Conservation (phyloP, 768 basidiomycete genomes). For the Dictyophora rubrovolvata region DNA sequence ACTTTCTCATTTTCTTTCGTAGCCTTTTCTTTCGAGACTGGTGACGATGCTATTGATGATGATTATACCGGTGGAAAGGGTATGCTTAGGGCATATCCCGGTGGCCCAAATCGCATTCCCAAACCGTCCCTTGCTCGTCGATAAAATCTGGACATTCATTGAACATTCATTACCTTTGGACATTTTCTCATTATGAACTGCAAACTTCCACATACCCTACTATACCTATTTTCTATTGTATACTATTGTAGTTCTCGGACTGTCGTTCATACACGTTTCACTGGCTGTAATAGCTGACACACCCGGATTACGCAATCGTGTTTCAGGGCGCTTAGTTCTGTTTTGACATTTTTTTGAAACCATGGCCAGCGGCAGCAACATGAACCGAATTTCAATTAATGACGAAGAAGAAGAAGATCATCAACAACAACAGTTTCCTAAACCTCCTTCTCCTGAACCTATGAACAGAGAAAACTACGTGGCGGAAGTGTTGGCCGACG, state of each 20-base stretch:
- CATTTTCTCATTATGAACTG: not conserved
- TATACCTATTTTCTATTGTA: not conserved
- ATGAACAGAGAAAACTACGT: not conserved
- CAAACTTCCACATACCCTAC: no score
- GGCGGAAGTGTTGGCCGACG: not conserved
- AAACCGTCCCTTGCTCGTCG: not conserved
- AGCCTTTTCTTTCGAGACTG: slow-evolving; percentile 4
- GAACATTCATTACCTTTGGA: not conserved
- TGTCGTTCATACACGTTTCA: no score
- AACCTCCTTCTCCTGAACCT: not conserved
- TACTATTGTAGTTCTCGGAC: not conserved
- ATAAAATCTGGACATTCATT: not conserved
- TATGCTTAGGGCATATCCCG: slow-evolving; percentile 5
- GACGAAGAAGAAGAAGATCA: not conserved
- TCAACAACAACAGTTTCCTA: not conserved
- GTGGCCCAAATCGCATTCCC: slow-evolving; percentile 1
- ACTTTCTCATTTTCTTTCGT: not conserved
- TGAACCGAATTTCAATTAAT: not conserved
- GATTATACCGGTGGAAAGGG: slow-evolving; percentile 3
- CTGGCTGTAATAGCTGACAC: not conserved
- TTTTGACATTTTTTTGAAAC: not conserved
- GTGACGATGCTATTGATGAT: not conserved
- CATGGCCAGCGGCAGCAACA: not conserved
- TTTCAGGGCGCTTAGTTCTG: not conserved
- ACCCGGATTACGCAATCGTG: not conserved